phyloP scores from a whole-genome alignment of 371 early-diverging fungal species.

The Lichtheimia ramosa region DNA sequence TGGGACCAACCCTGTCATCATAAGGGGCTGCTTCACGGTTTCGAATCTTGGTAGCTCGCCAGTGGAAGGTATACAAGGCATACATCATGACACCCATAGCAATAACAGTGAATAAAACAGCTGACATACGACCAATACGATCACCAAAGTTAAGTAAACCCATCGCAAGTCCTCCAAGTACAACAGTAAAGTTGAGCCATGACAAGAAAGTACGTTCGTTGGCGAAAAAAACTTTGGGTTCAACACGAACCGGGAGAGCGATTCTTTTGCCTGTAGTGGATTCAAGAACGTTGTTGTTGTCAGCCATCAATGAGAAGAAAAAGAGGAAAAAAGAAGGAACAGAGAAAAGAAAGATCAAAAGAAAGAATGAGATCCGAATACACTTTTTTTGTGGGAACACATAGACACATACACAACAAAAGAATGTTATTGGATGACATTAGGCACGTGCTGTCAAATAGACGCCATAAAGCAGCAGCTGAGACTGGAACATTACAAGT shows the following conservation, averaged over 20 bases:
- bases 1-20: constrained; percentile 59
- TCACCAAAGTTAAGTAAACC: constrained; percentile 82
- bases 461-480: no score
- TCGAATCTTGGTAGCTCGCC: constrained; percentile 73
- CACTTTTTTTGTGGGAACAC: no score
- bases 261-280: constrained; percentile 54
- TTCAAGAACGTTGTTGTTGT: constrained; percentile 19
- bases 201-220: constrained; percentile 97
- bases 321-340: background rate
- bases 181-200: constrained; percentile 72
- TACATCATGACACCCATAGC: constrained; percentile 72
- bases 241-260: constrained; percentile 83
- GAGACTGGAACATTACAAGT: no score
- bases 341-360: constrained; percentile 1
- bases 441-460: no score
- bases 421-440: no score
- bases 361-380: background rate
- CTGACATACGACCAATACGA: constrained; percentile 64
- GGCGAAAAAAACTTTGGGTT: constrained; percentile 98
- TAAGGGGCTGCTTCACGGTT: constrained; percentile 56
- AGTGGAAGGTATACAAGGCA: constrained; percentile 78
- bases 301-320: background rate
- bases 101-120: constrained; percentile 76
- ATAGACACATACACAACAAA: no score
- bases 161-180: constrained; percentile 71